Evolutionary conservation across 176 grass and related monocot species (phyloP).

Genomic region (Leersia perrieri): DNA sequence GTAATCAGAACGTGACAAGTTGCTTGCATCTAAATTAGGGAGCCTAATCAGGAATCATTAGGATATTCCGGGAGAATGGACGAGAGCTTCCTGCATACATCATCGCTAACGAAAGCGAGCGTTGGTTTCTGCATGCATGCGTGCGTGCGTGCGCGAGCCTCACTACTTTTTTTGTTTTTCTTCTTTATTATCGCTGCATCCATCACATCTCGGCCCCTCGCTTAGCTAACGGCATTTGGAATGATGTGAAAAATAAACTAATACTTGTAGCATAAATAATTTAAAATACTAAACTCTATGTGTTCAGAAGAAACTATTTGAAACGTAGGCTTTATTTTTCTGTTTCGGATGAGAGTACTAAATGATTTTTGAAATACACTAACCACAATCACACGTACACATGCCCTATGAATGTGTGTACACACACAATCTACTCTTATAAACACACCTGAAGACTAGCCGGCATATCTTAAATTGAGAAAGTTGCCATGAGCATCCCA

Average conservation of each 20-base stretch:
- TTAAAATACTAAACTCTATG: neutral
- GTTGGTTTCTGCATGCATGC: too few relatives aligned
- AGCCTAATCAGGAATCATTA: neutral
- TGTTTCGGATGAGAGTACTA: too few relatives aligned
- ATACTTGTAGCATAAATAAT: neutral
- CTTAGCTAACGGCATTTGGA: neutral
- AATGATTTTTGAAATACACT: too few relatives aligned
- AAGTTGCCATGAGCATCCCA: too few relatives aligned
- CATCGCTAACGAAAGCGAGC: neutral
- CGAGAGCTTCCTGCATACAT: neutral
- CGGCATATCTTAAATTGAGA: too few relatives aligned
- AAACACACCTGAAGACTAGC: too few relatives aligned
- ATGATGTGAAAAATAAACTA: neutral
- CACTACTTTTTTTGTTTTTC: neutral
- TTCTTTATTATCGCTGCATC: neutral
- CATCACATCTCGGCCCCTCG: neutral
- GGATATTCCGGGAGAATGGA: neutral
- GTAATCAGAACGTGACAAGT: conserved; percentile 24
- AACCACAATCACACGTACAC: too few relatives aligned
- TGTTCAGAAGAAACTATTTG: neutral
- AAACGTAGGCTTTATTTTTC: too few relatives aligned
- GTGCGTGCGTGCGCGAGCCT: neutral
- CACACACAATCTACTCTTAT: too few relatives aligned
- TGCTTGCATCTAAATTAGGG: neutral
- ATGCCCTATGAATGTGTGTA: too few relatives aligned